Conservation (phyloP, 164 flowering plant genomes). For the Umbilicus rupestris region DNA sequence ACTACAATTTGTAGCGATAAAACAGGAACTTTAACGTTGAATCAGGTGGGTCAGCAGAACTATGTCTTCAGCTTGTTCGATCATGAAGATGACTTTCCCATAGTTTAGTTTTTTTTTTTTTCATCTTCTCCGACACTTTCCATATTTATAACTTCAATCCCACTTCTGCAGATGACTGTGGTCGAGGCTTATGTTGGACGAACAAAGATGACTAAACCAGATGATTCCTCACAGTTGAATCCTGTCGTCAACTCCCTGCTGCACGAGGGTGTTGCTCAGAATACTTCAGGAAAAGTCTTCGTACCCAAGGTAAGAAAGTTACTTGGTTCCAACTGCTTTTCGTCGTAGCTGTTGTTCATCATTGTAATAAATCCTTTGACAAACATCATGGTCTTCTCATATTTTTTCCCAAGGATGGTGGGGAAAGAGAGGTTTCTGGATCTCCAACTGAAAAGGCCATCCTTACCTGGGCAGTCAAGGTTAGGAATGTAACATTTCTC, state of each 20-base stretch:
- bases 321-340: too few relatives aligned
- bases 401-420: slow-evolving; percentile 24
- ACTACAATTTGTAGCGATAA: slow-evolving; percentile 99
- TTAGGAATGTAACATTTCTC: background rate
- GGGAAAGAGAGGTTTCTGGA: slow-evolving; percentile 29
- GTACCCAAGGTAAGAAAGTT: slow-evolving; percentile 48
- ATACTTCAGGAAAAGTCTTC: slow-evolving; percentile 82
- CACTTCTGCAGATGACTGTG: slow-evolving; percentile 68
- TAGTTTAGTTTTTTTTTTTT: background rate
- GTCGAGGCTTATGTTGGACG: slow-evolving; percentile 66
- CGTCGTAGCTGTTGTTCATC: background rate
- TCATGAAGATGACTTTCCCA: background rate
- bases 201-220: slow-evolving; percentile 41
- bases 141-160: background rate
- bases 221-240: slow-evolving; percentile 33
- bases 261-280: slow-evolving; percentile 72
- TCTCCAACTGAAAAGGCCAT: slow-evolving; percentile 47
- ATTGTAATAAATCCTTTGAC: background rate
- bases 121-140: background rate
- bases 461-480: slow-evolving; percentile 40
- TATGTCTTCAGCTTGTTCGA: background rate
- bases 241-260: slow-evolving; percentile 36
- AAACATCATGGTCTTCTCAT: background rate
- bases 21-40: slow-evolving; percentile 94
- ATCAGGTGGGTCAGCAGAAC: slow-evolving; percentile 38